phyloP scores from a whole-genome alignment of 805 yeast genomes.

The Kazachstania taianensis region DNA sequence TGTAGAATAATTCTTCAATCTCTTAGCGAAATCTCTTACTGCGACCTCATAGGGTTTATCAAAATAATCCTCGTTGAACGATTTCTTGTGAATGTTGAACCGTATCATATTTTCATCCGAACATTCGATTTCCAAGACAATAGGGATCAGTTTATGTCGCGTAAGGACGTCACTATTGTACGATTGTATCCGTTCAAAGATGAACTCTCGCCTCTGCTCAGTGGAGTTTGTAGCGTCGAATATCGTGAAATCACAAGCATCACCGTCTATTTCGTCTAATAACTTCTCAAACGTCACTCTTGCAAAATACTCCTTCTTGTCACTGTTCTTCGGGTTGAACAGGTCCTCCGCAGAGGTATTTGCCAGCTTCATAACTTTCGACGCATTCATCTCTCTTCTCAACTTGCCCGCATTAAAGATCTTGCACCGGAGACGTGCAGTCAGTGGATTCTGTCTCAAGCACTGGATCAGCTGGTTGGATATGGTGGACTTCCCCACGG shows the following conservation, averaged over 20 bases:
- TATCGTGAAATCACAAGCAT: conserved; percentile 43
- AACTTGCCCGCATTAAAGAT: conserved; percentile 71
- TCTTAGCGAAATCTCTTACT: conserved; percentile 46
- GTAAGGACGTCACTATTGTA: conserved; percentile 12
- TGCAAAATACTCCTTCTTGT: conserved; percentile 43
- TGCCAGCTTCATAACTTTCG: conserved; percentile 18
- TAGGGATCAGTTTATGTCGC: conserved; percentile 33
- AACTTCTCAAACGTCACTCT: conserved; percentile 39
- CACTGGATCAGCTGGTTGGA: conserved; percentile 53
- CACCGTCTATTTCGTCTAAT: conserved; percentile 33
- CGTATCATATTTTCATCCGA: conserved; percentile 40
- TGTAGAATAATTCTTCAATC: conserved; percentile 41
- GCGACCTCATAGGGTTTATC: conserved; percentile 43
- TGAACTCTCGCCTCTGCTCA: conserved; percentile 30
- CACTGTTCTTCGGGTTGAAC: conserved; percentile 33
- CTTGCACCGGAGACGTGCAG: conserved; percentile 25
- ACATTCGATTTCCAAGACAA: conserved; percentile 53
- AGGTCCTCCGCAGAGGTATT: conserved; percentile 31
- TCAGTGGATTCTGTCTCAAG: conserved; percentile 31
- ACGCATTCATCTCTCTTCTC: conserved; percentile 43
- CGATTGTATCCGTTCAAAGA: conserved; percentile 17
- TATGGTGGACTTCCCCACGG: conserved; percentile 66
- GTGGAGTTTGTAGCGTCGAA: conserved; percentile 55
- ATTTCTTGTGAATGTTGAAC: conserved; percentile 55
- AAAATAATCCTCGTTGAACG: conserved; percentile 51